These are phyloP conservation scores for Knoxia roxburghii DNA, from an alignment of 257 asterid species.

Conservation along the genomic window DNA sequence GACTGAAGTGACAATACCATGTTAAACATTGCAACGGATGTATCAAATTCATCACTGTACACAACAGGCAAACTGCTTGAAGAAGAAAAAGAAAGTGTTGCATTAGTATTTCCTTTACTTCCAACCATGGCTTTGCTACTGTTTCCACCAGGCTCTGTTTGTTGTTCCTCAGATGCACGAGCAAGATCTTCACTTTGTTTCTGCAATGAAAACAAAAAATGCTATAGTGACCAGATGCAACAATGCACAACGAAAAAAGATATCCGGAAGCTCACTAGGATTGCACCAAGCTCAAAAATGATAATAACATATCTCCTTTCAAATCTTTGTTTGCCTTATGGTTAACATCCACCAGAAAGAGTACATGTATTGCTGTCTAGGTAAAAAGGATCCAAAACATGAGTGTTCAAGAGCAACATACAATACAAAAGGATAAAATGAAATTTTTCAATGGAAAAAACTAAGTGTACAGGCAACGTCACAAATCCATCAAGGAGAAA, in stretches of 20 bases:
- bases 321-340: neutral
- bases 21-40: slow-evolving; percentile 60
- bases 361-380: neutral
- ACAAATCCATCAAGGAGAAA: neutral
- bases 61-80: slow-evolving; percentile 40
- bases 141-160: slow-evolving; percentile 39
- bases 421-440: neutral
- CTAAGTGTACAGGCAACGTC: neutral
- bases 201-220: slow-evolving; percentile 30
- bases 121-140: slow-evolving; percentile 36
- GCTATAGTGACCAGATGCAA: neutral
- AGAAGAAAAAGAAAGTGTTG: slow-evolving; percentile 28
- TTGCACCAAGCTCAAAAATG: neutral
- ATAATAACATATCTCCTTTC: neutral
- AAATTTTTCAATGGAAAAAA: neutral
- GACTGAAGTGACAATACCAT: slow-evolving; percentile 41
- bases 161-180: slow-evolving; percentile 47
- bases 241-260: neutral
- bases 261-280: neutral
- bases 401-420: neutral
- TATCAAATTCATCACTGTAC: slow-evolving; percentile 44
- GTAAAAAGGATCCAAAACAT: neutral
- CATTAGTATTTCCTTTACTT: slow-evolving; percentile 34
- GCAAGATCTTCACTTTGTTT: slow-evolving; percentile 58
- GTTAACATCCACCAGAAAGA: neutral